These are phyloP conservation scores for Leishmania major DNA, from an alignment of 208 protist genomes.

Conservation along the genomic window DNA sequence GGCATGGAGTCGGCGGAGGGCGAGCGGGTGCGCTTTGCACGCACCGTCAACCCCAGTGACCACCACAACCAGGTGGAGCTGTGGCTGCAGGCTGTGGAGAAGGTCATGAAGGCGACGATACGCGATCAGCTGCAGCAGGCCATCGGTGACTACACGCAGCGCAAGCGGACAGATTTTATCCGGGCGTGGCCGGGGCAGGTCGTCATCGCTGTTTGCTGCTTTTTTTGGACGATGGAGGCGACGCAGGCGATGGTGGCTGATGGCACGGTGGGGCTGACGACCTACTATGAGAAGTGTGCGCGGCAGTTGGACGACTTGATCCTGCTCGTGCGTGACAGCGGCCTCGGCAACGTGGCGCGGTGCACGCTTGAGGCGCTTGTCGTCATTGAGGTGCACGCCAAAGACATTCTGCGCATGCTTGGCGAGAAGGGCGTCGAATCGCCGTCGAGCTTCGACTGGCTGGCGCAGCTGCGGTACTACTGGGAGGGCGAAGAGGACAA, in stretches of 20 bases:
- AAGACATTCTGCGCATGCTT: conserved; percentile 94
- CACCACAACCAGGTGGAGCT: conserved; percentile 94
- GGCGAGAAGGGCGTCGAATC: conserved; percentile 90
- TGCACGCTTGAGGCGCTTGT: conserved; percentile 94
- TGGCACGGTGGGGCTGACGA: conserved; percentile 83
- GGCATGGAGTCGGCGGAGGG: conserved; percentile 93
- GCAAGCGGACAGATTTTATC: conserved; percentile 90
- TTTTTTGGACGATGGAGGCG: conserved; percentile 95
- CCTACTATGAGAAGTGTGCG: conserved; percentile 89
- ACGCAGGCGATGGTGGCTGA: conserved; percentile 89
- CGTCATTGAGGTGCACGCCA: conserved; percentile 95
- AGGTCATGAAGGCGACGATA: conserved; percentile 90
- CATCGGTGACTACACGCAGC: conserved; percentile 82
- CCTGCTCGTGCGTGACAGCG: conserved; percentile 89
- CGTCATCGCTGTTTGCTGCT: conserved; percentile 88
- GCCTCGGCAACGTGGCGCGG: conserved; percentile 83
- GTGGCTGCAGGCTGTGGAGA: conserved; percentile 95
- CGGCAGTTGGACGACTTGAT: conserved; percentile 92
- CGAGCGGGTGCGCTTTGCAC: conserved; percentile 84
- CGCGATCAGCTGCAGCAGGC: conserved; percentile 85
- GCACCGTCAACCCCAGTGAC: conserved; percentile 85
- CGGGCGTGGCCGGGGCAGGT: conserved; percentile 94
- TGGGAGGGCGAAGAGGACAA: conserved; percentile 76
- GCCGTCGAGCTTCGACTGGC: conserved; percentile 96
- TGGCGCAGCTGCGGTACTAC: conserved; percentile 97